Evolutionary conservation across 192 early-diverging fungal genomes (phyloP), one percentile per base, ranked within the genome.

Genomic region (Umbelopsis ramanniana): DNA sequence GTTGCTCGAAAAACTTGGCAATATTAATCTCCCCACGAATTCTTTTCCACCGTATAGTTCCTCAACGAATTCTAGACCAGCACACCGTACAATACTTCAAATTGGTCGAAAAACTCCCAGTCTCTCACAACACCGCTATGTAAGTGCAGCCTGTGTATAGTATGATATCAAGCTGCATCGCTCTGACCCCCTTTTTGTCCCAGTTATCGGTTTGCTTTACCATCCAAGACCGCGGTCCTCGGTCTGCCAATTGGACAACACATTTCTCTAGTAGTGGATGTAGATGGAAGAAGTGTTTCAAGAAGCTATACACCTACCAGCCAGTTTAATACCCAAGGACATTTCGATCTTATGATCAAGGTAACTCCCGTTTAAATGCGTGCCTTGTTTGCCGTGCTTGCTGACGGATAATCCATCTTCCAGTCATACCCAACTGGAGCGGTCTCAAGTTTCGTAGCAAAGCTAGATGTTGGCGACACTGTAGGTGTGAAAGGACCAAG

Each of bases 241-340:
- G 93, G 93, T 33, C 82, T 97, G 53, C 96, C 94, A 29, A 93
- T 93, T 66, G 96, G 96, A 0, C 94, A 95, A 37, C 76, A 78
- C 24, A 73, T 78, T 24, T 57, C 67, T 15, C 22, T 78, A 8
- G 37, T 70, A 9, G 72, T 57, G 2, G 35, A 35, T 35, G 72
- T 78, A 9, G 52, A 78, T 53, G 72, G 76, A 29, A 73, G 72
- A 29, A 55, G 69, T 17, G 52, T 72, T 10, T 29, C 38, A 23
- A 72, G 76, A 69, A 78, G 60, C 23, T 94, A 94, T 82, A 92
- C 90, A 8, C 91, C 93, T 40, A 86, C 87, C 10, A 83, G 83
- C 48, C 66, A 69, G 11, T 70, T 70, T 26, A 84, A 84, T 54
- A 78, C 72, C 3, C 76, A 75, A 46, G 91, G 88, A 33, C 79